Percentiles rank a stretch among this genome's conserved stretches.
These are phyloP conservation scores for Microbotryomycetes sp. DNA, from an alignment of 1,284 basidiomycete genomes.

Conservation along the genomic window DNA sequence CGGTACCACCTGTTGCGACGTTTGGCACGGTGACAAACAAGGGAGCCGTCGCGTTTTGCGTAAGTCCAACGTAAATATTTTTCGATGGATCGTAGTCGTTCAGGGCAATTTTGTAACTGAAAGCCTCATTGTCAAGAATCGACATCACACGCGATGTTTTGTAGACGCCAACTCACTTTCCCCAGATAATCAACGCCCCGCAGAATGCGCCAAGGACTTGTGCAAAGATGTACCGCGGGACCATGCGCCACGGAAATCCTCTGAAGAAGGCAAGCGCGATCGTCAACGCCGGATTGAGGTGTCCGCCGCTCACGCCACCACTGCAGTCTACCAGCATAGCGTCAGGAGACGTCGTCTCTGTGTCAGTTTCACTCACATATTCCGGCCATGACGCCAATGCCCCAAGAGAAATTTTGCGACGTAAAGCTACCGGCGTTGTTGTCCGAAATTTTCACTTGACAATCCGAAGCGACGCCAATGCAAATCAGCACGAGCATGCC, in stretches of 20 bases:
- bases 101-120: slow-evolving; percentile 25
- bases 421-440: slow-evolving; percentile 9
- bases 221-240: slow-evolving; percentile 35
- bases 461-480: slow-evolving; percentile 27
- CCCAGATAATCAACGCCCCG: slow-evolving; percentile 35
- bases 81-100: slow-evolving; percentile 25
- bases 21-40: slow-evolving; percentile 31
- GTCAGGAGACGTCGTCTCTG: too few species aligned
- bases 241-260: slow-evolving; percentile 38
- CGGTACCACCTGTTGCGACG: slow-evolving; percentile 2
- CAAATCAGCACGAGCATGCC: slow-evolving; percentile 24
- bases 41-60: slow-evolving; percentile 24
- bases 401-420: slow-evolving; percentile 15
- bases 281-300: slow-evolving; percentile 34
- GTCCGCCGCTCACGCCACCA: slow-evolving; percentile 29
- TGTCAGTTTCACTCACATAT: slow-evolving; percentile 23
- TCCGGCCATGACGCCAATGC: slow-evolving; percentile 19
- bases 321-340: neutral
- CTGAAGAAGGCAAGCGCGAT: slow-evolving; percentile 29
- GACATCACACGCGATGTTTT: neutral
- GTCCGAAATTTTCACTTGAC: slow-evolving; percentile 21
- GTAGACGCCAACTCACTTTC: slow-evolving; percentile 11
- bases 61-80: neutral
- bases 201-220: slow-evolving; percentile 36
- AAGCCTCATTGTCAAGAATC: neutral